Evolutionary conservation across 1,284 basidiomycete genomes (phyloP).

Genomic region (Austroboletus rostrupii): DNA sequence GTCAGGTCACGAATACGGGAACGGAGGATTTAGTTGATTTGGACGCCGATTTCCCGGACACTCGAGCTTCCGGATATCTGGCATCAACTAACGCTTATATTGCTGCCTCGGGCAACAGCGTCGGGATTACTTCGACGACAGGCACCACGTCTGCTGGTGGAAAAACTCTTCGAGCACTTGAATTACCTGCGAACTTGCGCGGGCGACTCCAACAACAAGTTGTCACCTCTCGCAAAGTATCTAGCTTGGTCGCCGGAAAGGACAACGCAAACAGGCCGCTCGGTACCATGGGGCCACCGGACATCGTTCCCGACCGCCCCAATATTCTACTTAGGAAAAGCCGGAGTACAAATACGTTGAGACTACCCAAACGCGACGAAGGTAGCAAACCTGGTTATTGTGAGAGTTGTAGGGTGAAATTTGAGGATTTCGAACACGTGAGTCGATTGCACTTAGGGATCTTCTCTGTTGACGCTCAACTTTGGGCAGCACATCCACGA

Average conservation of each 20-base stretch:
- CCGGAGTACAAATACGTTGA: slow-evolving; percentile 73
- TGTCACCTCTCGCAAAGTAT: slow-evolving; percentile 54
- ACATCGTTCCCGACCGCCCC: slow-evolving; percentile 49
- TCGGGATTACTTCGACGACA: slow-evolving; percentile 82
- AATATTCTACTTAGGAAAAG: slow-evolving; percentile 60
- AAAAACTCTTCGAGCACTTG: slow-evolving; percentile 38
- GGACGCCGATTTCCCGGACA: slow-evolving; percentile 45
- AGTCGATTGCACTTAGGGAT: slow-evolving; percentile 26
- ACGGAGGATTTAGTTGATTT: slow-evolving; percentile 41
- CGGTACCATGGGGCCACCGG: slow-evolving; percentile 64
- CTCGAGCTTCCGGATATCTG: slow-evolving; percentile 57
- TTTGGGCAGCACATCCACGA: slow-evolving; percentile 69
- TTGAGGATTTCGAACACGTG: slow-evolving; percentile 84
- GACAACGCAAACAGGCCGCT: slow-evolving; percentile 33
- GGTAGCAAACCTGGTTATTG: slow-evolving; percentile 94
- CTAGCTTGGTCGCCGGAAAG: slow-evolving; percentile 29
- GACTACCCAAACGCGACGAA: slow-evolving; percentile 74
- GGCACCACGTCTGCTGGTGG: slow-evolving; percentile 79
- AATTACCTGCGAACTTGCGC: slow-evolving; percentile 51
- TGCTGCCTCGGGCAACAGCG: slow-evolving; percentile 93
- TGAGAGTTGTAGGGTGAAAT: slow-evolving; percentile 92
- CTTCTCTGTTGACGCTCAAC: slow-evolving; percentile 3
- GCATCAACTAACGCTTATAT: slow-evolving; percentile 62
- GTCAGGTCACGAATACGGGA: slow-evolving; percentile 38
- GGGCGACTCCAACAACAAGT: slow-evolving; percentile 62